Base-by-base conservation (phyloP, 306 rosid genomes). In the Corylus avellana region DNA sequence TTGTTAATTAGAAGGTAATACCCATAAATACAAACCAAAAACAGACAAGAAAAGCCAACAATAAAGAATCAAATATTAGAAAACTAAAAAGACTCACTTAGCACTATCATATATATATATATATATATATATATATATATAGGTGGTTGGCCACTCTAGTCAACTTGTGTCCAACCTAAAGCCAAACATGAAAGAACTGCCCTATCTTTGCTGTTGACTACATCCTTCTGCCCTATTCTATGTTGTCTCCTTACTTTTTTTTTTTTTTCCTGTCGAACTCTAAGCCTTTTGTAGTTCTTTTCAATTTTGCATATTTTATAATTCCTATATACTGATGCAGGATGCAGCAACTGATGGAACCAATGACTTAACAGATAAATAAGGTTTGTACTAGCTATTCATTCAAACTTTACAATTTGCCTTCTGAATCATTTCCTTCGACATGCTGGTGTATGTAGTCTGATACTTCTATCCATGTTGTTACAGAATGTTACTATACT, bases 291-390 rank as follows among this genome's bases (percentile, higher is more conserved):
- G 54, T 27, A 63, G 49, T 63, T 74, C 12, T 69, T 42, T 53
- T 81, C 57, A 39, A 18, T 42, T 35, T 67, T 67, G 29, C 12
- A 44, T 9, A 64, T 20, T 64, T 59, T 64, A n/a, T 42, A 29
- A 50, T 64, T 53, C n/a, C 3, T 84, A 62, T 39, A 42, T 13
- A n/a, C 37, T 69, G 81, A 84, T 80, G 87, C 94, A 90, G 94
- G 90, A 75, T 92, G 46, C 86, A 78, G 67, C 90, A 86, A 68
- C 70, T 83, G 76, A 79, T 78, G 75, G 94, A 86, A 78, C 73
- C 57, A 70, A 72, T 75, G 85, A 79, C 39, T 81, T 78, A 72
- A 12, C 42, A 49, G 84, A 89, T 27, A 66, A 75, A 78, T 86
- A 77, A 77, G 87, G 81, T 82, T 62, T 29, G 63, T 42, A 14